A percentile compares a stretch with the other conserved stretches of the same genome.
Evolutionary conservation across 1,284 basidiomycete species (phyloP).

Genomic region (Ustilago shanxiensis): DNA sequence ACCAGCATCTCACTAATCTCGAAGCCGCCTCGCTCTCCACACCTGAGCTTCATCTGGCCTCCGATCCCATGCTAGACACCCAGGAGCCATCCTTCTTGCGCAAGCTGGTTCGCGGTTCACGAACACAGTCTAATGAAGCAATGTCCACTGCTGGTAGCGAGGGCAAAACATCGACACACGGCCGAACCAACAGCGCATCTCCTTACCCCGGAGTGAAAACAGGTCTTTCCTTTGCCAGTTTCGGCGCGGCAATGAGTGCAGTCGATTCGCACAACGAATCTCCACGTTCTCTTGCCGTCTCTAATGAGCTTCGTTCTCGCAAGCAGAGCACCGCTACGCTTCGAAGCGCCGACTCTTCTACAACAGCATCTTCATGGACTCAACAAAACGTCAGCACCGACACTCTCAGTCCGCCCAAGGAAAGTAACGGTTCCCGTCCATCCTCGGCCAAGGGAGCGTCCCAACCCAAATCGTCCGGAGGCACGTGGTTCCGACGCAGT

Average conservation of each 20-base stretch:
- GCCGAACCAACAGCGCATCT: slow-evolving; percentile 19
- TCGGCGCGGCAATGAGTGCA: slow-evolving; percentile 50
- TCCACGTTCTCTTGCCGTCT: not conserved
- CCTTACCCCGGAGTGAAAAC: slow-evolving; percentile 20
- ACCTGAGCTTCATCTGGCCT: slow-evolving; percentile 60
- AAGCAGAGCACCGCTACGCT: slow-evolving; percentile 35
- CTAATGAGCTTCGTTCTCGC: slow-evolving; percentile 15
- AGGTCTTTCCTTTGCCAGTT: slow-evolving; percentile 40
- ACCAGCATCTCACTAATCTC: slow-evolving; percentile 49
- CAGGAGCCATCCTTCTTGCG: slow-evolving; percentile 51
- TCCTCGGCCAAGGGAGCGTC: slow-evolving; percentile 16
- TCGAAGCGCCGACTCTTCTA: slow-evolving; percentile 26
- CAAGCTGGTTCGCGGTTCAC: slow-evolving; percentile 36
- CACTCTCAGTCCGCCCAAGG: slow-evolving; percentile 32
- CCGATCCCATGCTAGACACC: slow-evolving; percentile 54
- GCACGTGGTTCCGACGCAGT: slow-evolving; percentile 34
- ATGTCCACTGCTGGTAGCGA: slow-evolving; percentile 28
- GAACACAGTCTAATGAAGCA: slow-evolving; percentile 26
- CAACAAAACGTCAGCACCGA: slow-evolving; percentile 45
- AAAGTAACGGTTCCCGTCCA: slow-evolving; percentile 4
- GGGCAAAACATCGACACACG: slow-evolving; percentile 3
- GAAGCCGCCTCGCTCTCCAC: slow-evolving; percentile 57
- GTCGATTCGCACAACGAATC: slow-evolving; percentile 26
- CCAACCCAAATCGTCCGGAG: slow-evolving; percentile 14
- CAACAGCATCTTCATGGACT: slow-evolving; percentile 21